phyloP scores from a whole-genome alignment of 257 asterid genomes.

The Mitragyna speciosa region DNA sequence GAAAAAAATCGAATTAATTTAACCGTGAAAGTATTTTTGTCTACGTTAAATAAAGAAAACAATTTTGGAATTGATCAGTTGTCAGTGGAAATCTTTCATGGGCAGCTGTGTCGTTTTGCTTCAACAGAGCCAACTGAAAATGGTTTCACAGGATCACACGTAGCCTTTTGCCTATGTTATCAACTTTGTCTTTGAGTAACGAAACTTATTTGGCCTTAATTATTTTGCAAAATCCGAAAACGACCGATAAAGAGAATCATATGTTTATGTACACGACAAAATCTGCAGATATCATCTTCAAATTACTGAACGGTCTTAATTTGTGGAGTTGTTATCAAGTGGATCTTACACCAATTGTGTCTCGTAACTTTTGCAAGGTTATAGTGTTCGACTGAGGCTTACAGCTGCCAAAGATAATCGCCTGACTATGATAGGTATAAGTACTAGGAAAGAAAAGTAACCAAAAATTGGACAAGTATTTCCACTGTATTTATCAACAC shows the following conservation, averaged over 20 bases:
- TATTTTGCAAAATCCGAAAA: slow-evolving; percentile 8
- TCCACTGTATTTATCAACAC: no score
- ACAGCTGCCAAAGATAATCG: background rate
- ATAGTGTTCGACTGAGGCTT: background rate
- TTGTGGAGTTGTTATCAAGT: slow-evolving; percentile 5
- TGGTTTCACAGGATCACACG: background rate
- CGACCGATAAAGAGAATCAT: background rate
- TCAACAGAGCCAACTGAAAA: background rate
- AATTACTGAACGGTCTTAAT: background rate
- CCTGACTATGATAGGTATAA: no score
- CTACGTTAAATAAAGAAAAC: background rate
- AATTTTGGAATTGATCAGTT: no score
- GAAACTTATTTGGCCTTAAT: background rate
- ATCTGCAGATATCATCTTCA: background rate
- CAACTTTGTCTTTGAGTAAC: background rate
- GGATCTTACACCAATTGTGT: background rate
- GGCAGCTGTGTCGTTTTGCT: background rate
- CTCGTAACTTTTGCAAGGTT: background rate
- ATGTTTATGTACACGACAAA: background rate
- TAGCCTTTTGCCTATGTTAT: background rate
- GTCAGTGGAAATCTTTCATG: background rate
- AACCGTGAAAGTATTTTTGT: no score
- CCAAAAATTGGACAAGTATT: no score
- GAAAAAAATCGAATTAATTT: no score
- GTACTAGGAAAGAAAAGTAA: no score